Percentiles rank a stretch among this genome's conserved stretches.
These are phyloP conservation scores for Kokia cookei DNA, from an alignment of 441 rosid species.

Conservation along the genomic window DNA sequence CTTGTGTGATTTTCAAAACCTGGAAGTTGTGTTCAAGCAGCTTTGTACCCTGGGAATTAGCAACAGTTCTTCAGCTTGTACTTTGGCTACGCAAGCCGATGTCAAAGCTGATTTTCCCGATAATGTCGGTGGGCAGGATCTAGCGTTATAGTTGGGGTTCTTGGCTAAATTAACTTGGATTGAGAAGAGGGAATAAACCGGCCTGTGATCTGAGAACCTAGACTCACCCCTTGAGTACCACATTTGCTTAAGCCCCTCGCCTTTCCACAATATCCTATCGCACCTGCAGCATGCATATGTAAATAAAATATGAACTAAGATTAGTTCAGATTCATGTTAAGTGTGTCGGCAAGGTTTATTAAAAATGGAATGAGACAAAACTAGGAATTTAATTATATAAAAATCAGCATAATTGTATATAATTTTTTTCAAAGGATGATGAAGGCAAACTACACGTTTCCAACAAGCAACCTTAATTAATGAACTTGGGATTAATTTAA, in stretches of 20 bases:
- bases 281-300: conserved; percentile 39
- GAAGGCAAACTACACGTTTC: conserved; percentile 1
- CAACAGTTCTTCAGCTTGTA: conserved; percentile 80
- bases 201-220: conserved; percentile 68
- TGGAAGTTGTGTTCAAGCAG: conserved; percentile 34
- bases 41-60: conserved; percentile 47
- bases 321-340: neutral
- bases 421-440: neutral
- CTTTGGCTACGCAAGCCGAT: conserved; percentile 45
- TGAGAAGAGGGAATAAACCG: conserved; percentile 58
- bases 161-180: conserved; percentile 30
- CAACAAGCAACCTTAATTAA: conserved; percentile 9
- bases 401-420: neutral
- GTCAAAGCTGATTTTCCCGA: conserved; percentile 34
- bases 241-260: conserved; percentile 55
- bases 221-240: conserved; percentile 65
- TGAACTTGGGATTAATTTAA: conserved; percentile 14
- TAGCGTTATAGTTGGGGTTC: conserved; percentile 14
- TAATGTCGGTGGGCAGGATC: conserved; percentile 24
- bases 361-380: conserved; percentile 1
- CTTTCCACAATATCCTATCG: conserved; percentile 72
- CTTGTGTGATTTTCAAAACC: conserved; percentile 13
- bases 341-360: neutral
- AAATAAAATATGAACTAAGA: neutral
- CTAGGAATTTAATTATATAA: neutral